phyloP scores from a whole-genome alignment of 148 eudicot species.

The Agrostemma githago region DNA sequence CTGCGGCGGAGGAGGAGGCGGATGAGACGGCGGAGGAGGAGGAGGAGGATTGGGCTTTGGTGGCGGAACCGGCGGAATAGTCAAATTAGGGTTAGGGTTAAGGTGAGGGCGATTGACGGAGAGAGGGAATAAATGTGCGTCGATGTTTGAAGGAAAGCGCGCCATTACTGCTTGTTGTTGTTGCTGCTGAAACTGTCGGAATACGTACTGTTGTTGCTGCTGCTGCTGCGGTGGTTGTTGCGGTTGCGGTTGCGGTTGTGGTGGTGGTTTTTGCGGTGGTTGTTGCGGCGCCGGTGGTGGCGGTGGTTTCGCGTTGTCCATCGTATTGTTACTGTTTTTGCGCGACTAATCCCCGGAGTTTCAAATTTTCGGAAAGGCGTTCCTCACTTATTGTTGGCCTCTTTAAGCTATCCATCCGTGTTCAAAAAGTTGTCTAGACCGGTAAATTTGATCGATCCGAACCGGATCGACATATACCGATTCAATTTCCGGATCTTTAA shows the following conservation, averaged over 20 bases:
- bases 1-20: slow-evolving; percentile 13
- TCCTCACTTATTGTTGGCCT: no score
- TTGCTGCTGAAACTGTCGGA: slow-evolving; percentile 32
- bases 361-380: no score
- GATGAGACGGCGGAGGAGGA: slow-evolving; percentile 25
- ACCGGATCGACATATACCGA: no score
- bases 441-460: no score
- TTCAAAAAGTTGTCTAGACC: no score
- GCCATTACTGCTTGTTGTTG: slow-evolving; percentile 61
- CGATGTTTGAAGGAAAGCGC: slow-evolving; percentile 79
- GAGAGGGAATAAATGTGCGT: slow-evolving; percentile 62
- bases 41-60: slow-evolving; percentile 28
- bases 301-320: background rate
- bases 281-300: background rate
- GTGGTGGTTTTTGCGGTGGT: background rate
- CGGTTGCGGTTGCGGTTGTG: background rate
- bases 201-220: slow-evolving; percentile 1
- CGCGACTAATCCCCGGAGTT: no score
- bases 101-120: slow-evolving; percentile 32
- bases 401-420: no score
- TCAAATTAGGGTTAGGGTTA: slow-evolving; percentile 20
- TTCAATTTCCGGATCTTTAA: no score
- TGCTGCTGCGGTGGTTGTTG: background rate
- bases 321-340: no score
- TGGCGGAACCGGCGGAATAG: slow-evolving; percentile 6